These are phyloP conservation scores for Pseudocercospora vitis DNA, from an alignment of 2,329 filamentous ascomycete genomes.

Conservation along the genomic window DNA sequence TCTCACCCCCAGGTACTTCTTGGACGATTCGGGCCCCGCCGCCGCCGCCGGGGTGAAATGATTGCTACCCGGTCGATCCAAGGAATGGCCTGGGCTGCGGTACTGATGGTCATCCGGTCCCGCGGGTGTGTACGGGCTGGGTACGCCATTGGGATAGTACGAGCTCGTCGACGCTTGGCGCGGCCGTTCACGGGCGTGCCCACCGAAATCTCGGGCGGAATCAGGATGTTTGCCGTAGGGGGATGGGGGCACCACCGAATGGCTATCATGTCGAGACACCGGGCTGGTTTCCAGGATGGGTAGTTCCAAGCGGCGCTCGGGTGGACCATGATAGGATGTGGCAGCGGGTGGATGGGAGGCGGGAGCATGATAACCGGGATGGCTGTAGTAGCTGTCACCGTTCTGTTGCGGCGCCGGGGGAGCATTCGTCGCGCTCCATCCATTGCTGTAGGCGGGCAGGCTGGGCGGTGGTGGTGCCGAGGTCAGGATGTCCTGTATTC, in stretches of 20 bases:
- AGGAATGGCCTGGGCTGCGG: slow-evolving; percentile 18
- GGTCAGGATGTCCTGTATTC: slow-evolving; percentile 35
- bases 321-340: slow-evolving; percentile 20
- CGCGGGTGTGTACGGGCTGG: slow-evolving; percentile 30
- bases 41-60: slow-evolving; percentile 22
- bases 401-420: slow-evolving; percentile 21
- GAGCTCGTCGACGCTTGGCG: slow-evolving; percentile 28
- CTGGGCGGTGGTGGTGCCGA: slow-evolving; percentile 21
- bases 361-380: slow-evolving; percentile 28
- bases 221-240: slow-evolving; percentile 28
- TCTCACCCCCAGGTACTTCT: slow-evolving; percentile 36
- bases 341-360: slow-evolving; percentile 23
- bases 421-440: slow-evolving; percentile 20
- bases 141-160: slow-evolving; percentile 28
- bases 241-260: slow-evolving; percentile 22
- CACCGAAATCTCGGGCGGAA: slow-evolving; percentile 28
- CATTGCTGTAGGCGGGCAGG: slow-evolving; percentile 16
- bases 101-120: slow-evolving; percentile 28
- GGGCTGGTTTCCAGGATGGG: slow-evolving; percentile 35
- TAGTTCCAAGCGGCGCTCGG: slow-evolving; percentile 30
- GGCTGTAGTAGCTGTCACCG: slow-evolving; percentile 23
- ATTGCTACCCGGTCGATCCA: slow-evolving; percentile 23
- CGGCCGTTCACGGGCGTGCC: slow-evolving; percentile 23
- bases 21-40: slow-evolving; percentile 29
- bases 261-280: slow-evolving; percentile 27